Conservation (phyloP, 1,284 basidiomycete genomes). For the Phlebopus sp. region DNA sequence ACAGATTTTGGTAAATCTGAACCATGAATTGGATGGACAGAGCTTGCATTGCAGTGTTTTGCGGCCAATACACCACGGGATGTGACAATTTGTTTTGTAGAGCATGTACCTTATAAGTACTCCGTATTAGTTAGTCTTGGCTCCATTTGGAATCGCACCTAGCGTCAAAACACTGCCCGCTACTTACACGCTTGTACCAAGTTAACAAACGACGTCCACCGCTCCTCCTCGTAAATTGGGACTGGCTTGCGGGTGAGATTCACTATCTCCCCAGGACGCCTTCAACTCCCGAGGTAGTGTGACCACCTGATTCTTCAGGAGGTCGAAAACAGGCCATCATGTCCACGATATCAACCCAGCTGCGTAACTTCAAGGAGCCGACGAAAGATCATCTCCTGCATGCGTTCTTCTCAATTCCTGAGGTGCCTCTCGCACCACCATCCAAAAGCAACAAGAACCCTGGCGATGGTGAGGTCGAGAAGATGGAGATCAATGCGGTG, state of each 20-base stretch:
- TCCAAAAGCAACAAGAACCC: constrained; percentile 24
- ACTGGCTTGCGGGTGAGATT: constrained; percentile 6
- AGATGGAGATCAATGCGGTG: constrained; percentile 90
- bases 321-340: constrained; percentile 36
- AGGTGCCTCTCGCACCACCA: constrained; percentile 16
- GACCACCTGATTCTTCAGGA: constrained; percentile 1
- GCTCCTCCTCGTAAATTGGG: neutral
- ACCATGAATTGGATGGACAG: too few species aligned
- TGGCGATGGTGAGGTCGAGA: constrained; percentile 46
- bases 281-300: neutral
- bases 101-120: too few species aligned
- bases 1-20: constrained; percentile 28
- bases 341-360: constrained; percentile 79
- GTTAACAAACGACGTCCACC: constrained; percentile 6
- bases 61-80: too few species aligned
- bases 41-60: too few species aligned
- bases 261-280: neutral
- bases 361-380: constrained; percentile 88
- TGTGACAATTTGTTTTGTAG: too few species aligned
- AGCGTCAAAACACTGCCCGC: constrained; percentile 8
- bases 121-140: neutral
- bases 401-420: constrained; percentile 82
- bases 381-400: constrained; percentile 80
- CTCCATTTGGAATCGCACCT: constrained; percentile 21
- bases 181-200: neutral